Base-by-base conservation (phyloP, 805 yeast genomes). In the Diddensiella transvaalensis region DNA sequence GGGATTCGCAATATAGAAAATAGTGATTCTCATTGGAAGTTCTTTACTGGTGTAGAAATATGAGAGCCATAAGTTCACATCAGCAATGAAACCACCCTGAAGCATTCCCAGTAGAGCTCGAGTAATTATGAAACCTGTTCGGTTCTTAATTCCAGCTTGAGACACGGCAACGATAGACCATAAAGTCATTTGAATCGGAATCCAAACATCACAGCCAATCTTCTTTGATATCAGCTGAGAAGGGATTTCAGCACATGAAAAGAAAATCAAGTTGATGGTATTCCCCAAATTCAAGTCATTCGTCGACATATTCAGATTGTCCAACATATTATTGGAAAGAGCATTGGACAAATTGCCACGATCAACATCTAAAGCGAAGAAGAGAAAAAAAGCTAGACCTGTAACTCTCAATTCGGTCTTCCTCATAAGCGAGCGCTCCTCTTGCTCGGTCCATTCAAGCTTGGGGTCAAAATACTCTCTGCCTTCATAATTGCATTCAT, bases 71-170 rank as follows among this genome's bases (percentile, higher is more conserved):
- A 80, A 60, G 48, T 76, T 71, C 29, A 77, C 63, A 52, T 80
- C 85, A 35, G 82, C 78, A 52, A 82, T 80, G 48, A 80, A 80
- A 0, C 85, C 85, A 49, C 86, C 85, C 61, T 82, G 81, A 24
- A 76, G 61, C 2, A 74, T 57, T 1, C 85, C 86, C 18, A 82
- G 54, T 3, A 81, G 64, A 0, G 76, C 75, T 51, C 86, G 67
- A 3, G 79, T 71, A 6, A 67, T 69, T 48, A 64, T 69, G 52
- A 78, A 81, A 0, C 77, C 71, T 1, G 69, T 58, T 49, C 64
- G 70, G 37, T 64, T 63, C 2, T 54, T 63, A 48, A 80, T 59
- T 40, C 68, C 68, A 44, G 70, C 71, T 58, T 81, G 86, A 22
- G 67, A 63, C 38, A 78, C 64, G 2, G 83, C 76, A 13, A 82